Evolutionary conservation across 768 basidiomycete species (phyloP).

Genomic region (Harrya chromipes): DNA sequence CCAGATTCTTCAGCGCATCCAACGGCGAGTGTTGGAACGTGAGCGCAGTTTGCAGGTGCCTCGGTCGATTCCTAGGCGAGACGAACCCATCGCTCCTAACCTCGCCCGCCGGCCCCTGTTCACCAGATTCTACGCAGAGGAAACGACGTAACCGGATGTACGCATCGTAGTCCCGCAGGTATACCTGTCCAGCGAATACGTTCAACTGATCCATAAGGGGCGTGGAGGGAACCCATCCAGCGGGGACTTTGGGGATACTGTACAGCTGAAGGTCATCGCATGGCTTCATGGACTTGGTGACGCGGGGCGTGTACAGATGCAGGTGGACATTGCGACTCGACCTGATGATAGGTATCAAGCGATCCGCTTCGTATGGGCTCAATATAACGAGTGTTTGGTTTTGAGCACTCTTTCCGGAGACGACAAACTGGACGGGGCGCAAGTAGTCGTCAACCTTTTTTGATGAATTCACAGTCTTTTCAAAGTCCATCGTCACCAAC

Average conservation of each 20-base stretch:
- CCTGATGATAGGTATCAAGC: conserved; percentile 36
- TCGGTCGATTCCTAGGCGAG: neutral
- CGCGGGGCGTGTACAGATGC: conserved; percentile 2
- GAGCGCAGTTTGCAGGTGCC: conserved; percentile 3
- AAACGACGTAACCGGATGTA: conserved; percentile 4
- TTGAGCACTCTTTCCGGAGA: neutral
- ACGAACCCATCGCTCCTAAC: conserved; percentile 4
- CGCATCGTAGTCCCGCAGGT: neutral
- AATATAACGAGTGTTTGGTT: conserved; percentile 30
- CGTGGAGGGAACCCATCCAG: neutral
- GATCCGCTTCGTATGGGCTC: conserved; percentile 40
- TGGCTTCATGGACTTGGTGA: conserved; percentile 1
- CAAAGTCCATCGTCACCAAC: conserved; percentile 4
- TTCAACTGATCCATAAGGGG: neutral
- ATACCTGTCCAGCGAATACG: conserved; percentile 5
- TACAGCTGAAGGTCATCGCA: conserved; percentile 5
- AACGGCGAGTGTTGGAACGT: conserved; percentile 37
- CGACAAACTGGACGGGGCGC: conserved; percentile 8
- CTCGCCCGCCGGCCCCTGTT: neutral
- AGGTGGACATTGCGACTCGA: conserved; percentile 14
- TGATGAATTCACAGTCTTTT: neutral
- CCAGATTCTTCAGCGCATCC: conserved; percentile 17
- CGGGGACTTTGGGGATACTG: neutral
- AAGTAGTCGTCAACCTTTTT: conserved; percentile 4
- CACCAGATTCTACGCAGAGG: neutral